These are phyloP conservation scores for Alloteropsis semialata DNA, from an alignment of 176 grass and related monocot genomes.

Conservation along the genomic window DNA sequence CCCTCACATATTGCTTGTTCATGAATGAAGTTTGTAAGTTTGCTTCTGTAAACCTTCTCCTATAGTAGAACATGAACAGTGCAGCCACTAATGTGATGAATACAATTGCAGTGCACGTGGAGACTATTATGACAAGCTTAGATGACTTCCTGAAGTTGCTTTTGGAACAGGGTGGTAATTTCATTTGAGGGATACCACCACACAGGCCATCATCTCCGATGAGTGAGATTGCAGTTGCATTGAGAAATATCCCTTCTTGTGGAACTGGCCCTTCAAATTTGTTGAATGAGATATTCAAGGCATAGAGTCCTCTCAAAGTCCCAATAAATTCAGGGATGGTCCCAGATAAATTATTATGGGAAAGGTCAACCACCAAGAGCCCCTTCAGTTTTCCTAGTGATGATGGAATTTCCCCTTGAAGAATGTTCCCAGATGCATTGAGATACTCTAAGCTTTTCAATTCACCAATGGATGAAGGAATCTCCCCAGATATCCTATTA, in stretches of 20 bases:
- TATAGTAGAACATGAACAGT: not conserved
- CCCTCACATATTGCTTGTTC: not conserved
- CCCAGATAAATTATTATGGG: conserved; percentile 39
- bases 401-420: conserved; percentile 36
- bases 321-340: conserved; percentile 35
- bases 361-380: conserved; percentile 35
- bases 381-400: conserved; percentile 29
- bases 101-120: not conserved
- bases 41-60: not conserved
- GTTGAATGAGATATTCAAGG: conserved; percentile 56
- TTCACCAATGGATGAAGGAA: conserved; percentile 37
- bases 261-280: conserved; percentile 42
- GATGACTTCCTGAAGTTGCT: too few species aligned
- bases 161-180: conserved; percentile 3
- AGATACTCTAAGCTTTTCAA: conserved; percentile 33
- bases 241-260: conserved; percentile 26
- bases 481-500: conserved; percentile 44
- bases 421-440: conserved; percentile 33
- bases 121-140: not conserved
- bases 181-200: conserved; percentile 9
- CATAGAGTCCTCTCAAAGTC: not conserved
- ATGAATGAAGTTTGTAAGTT: not conserved
- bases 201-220: conserved; percentile 44
- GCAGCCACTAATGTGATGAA: not conserved
- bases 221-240: conserved; percentile 19